These are phyloP conservation scores for Scheffersomyces illinoinensis DNA, from an alignment of 1,139 yeast genomes.

Conservation along the genomic window DNA sequence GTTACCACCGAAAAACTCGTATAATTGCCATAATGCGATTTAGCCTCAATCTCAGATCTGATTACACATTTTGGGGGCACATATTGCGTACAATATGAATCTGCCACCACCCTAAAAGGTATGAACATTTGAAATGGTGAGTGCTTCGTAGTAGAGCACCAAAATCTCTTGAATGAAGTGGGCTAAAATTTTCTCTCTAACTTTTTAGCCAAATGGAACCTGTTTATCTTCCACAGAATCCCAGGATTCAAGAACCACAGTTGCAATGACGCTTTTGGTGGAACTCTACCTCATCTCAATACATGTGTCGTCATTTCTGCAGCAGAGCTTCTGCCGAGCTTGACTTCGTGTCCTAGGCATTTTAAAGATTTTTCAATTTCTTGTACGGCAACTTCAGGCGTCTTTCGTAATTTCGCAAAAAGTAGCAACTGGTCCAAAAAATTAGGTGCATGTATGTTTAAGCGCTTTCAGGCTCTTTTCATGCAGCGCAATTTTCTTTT, in stretches of 20 bases:
- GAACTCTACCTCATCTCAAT: neutral
- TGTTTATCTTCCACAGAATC: neutral
- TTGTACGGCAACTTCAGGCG: neutral
- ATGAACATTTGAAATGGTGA: neutral
- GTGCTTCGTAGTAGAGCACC: too few relatives aligned
- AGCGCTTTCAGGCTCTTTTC: neutral
- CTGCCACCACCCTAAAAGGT: neutral
- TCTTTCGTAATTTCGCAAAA: neutral
- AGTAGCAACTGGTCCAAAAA: neutral
- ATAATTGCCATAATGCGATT: neutral
- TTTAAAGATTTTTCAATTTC: too few relatives aligned
- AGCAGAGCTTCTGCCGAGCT: neutral
- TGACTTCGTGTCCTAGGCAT: neutral
- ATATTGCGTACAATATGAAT: too few relatives aligned
- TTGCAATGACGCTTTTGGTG: neutral
- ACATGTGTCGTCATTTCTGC: neutral
- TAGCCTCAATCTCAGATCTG: neutral
- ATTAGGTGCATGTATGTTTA: neutral
- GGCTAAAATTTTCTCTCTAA: neutral
- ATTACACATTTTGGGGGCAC: neutral
- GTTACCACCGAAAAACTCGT: neutral
- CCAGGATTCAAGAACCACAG: neutral
- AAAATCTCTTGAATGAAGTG: neutral
- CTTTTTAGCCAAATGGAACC: neutral
- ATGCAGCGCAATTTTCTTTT: neutral